These are phyloP conservation scores for Phaeosphaeria sp. DNA, from an alignment of 2,329 filamentous ascomycete genomes.

Conservation along the genomic window DNA sequence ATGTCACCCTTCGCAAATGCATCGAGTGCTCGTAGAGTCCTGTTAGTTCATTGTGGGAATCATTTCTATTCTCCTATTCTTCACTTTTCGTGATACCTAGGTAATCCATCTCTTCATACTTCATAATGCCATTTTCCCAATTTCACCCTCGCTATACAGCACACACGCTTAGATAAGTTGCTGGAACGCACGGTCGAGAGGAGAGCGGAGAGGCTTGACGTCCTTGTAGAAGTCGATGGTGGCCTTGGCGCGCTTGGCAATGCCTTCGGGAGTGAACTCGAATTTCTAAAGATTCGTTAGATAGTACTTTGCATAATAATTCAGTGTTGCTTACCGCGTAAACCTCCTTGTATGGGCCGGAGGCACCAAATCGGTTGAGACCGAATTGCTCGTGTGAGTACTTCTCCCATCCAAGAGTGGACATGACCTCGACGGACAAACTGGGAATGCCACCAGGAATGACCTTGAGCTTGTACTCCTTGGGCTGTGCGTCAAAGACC, in stretches of 20 bases:
- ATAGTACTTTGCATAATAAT: conserved; percentile 35
- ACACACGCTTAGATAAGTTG: conserved; percentile 78
- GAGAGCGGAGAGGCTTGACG: conserved; percentile 84
- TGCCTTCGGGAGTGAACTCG: conserved; percentile 97
- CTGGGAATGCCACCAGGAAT: conserved; percentile 94
- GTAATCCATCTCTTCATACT: neutral
- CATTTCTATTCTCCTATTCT: neutral
- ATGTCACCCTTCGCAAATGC: neutral
- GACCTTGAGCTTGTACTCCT: conserved; percentile 93
- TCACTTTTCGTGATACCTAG: conserved; percentile 2
- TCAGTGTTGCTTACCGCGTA: conserved; percentile 70
- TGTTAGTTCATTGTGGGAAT: neutral
- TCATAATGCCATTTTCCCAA: neutral
- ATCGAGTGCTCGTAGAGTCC: neutral
- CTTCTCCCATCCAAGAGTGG: conserved; percentile 97
- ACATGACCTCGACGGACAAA: conserved; percentile 94
- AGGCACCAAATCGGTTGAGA: conserved; percentile 98
- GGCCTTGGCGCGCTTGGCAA: conserved; percentile 89
- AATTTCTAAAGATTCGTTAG: conserved; percentile 78
- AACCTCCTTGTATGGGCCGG: conserved; percentile 95
- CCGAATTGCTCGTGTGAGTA: conserved; percentile 99
- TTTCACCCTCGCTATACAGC: neutral
- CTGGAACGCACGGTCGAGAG: conserved; percentile 96
- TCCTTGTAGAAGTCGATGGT: conserved; percentile 99
- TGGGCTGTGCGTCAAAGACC: conserved; percentile 91